phyloP scores from a whole-genome alignment of 352 stramenopile species.

The Aphanomyces stellatus region DNA sequence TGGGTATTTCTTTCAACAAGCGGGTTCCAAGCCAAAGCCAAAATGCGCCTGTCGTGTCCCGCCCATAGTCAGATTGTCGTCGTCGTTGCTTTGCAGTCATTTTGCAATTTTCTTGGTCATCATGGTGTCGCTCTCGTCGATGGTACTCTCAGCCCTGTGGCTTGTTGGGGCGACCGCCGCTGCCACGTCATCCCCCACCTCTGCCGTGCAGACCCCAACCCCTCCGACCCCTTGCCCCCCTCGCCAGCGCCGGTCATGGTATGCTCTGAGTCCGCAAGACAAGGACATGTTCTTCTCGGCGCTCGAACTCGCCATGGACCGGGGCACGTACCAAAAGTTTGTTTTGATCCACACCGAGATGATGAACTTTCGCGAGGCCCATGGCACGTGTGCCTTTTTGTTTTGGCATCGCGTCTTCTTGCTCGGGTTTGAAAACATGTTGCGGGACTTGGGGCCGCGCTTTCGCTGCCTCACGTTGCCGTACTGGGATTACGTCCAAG shows the following conservation, averaged over 20 bases:
- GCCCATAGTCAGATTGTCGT: too few relatives aligned
- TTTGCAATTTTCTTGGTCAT: too few relatives aligned
- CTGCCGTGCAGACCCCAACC: too few relatives aligned
- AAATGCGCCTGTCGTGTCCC: too few relatives aligned
- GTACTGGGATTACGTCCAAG: constrained; percentile 20
- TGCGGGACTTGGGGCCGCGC: not conserved
- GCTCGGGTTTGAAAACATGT: constrained; percentile 20
- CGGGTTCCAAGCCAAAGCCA: too few relatives aligned
- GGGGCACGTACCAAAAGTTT: constrained; percentile 45
- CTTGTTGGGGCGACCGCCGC: too few relatives aligned
- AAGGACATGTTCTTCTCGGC: constrained; percentile 43
- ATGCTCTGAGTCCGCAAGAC: constrained; percentile 29
- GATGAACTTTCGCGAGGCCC: constrained; percentile 38
- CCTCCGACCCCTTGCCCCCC: constrained; percentile 2
- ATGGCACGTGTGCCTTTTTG: constrained; percentile 24
- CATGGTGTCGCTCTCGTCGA: too few relatives aligned
- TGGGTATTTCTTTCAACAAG: too few relatives aligned
- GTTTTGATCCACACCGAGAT: constrained; percentile 53
- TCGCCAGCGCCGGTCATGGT: constrained; percentile 42
- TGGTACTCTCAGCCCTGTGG: too few relatives aligned
- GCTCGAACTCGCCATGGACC: constrained; percentile 41
- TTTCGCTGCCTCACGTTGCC: constrained; percentile 8
- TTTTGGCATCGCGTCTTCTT: constrained; percentile 18
- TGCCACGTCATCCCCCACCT: too few relatives aligned
- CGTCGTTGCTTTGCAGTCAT: too few relatives aligned